Conservation (phyloP, 2,329 filamentous ascomycete genomes). For the Zarea fungicola region DNA sequence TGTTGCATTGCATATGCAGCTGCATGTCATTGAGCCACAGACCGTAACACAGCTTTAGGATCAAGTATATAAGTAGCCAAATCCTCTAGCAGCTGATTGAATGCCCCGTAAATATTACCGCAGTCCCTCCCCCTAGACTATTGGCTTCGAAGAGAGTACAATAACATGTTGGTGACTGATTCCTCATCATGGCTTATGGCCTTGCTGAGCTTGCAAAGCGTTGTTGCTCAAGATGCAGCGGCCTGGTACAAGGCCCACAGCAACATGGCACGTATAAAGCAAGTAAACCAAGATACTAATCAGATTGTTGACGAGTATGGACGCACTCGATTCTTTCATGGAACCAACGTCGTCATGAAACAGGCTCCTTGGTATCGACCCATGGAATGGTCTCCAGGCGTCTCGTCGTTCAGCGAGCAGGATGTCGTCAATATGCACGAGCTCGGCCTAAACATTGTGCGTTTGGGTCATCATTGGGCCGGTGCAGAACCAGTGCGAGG, state of each 20-base stretch:
- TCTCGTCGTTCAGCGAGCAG: conserved; percentile 17
- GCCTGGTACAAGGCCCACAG: conserved; percentile 17
- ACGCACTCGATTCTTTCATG: conserved; percentile 18
- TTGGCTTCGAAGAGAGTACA: no score
- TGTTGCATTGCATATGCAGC: not conserved
- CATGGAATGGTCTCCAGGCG: conserved; percentile 15
- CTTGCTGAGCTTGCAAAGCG: not conserved
- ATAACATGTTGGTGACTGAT: not conserved
- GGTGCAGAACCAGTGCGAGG: conserved; percentile 17
- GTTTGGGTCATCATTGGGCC: conserved; percentile 17
- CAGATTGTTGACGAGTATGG: conserved; percentile 18
- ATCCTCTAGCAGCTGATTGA: not conserved
- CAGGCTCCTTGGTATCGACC: conserved; percentile 18
- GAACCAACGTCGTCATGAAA: conserved; percentile 20
- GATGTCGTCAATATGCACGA: conserved; percentile 17
- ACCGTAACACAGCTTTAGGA: not conserved
- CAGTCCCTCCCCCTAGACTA: no score
- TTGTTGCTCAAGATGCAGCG: conserved; percentile 11
- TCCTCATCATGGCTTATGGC: not conserved
- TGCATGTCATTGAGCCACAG: no score
- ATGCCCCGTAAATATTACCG: no score
- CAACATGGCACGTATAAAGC: conserved; percentile 14
- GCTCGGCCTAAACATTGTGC: conserved; percentile 17
- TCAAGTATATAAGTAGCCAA: not conserved
- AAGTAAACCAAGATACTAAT: conserved; percentile 16